A percentile compares a stretch with the other conserved stretches of the same genome.
phyloP scores from a whole-genome alignment of 2,329 filamentous ascomycete genomes.

The Akanthomyces dipterigenus region DNA sequence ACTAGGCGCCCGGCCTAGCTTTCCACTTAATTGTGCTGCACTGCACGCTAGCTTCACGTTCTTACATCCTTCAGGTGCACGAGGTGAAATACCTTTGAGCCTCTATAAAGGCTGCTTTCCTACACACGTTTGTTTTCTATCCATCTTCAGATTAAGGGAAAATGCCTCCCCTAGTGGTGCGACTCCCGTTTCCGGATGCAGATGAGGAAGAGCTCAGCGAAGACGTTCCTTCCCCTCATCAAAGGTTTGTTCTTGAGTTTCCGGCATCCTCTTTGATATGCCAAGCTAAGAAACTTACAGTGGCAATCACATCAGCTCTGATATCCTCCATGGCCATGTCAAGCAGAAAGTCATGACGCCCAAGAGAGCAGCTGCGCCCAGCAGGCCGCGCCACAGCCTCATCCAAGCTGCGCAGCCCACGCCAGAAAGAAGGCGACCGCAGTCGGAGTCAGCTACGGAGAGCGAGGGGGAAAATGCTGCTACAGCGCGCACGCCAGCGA shows the following conservation, averaged over 20 bases:
- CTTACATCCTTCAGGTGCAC: not conserved
- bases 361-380: not conserved
- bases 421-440: not conserved
- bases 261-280: not conserved
- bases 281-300: not conserved
- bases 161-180: not conserved
- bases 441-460: not conserved
- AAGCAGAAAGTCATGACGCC: not conserved
- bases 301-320: not conserved
- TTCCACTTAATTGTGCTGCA: too few species aligned
- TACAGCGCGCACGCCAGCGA: not conserved
- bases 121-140: not conserved
- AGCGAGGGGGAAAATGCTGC: not conserved
- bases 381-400: not conserved
- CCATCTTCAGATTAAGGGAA: not conserved
- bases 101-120: not conserved
- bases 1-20: not conserved
- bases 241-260: not conserved
- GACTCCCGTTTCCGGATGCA: not conserved
- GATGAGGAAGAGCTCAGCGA: not conserved
- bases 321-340: not conserved
- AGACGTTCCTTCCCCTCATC: not conserved
- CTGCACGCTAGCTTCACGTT: not conserved
- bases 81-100: not conserved
- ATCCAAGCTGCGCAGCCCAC: not conserved